A percentile compares a stretch with the other conserved stretches of the same genome.
These are phyloP conservation scores for Dioszegia crocea DNA, from an alignment of 768 basidiomycete species.

Conservation along the genomic window DNA sequence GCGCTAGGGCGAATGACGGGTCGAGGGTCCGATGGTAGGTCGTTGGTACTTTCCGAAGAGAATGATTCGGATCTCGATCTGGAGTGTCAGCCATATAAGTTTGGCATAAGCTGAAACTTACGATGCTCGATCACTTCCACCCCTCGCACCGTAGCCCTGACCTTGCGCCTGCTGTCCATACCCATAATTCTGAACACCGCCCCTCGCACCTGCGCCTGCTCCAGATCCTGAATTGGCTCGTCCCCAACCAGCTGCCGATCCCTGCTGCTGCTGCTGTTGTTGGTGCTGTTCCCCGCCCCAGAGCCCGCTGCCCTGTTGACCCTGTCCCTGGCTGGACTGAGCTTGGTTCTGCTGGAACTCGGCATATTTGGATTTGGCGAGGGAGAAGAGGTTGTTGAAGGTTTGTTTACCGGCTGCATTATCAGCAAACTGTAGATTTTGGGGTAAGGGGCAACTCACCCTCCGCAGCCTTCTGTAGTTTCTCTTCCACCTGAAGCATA, in stretches of 20 bases:
- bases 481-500: constrained; percentile 45
- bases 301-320: background rate
- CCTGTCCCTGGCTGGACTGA: background rate
- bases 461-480: constrained; percentile 42
- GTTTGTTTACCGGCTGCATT: constrained; percentile 44
- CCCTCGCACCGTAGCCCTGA: constrained; percentile 3
- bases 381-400: constrained; percentile 40
- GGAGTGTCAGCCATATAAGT: background rate
- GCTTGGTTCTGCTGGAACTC: constrained; percentile 40
- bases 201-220: constrained; percentile 14
- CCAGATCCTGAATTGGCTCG: background rate
- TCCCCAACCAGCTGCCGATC: constrained; percentile 1
- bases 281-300: constrained; percentile 5
- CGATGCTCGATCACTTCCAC: constrained; percentile 15
- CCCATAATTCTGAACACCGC: constrained; percentile 34
- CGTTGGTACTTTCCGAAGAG: constrained; percentile 27
- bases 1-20: constrained; percentile 22
- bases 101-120: constrained; percentile 4
- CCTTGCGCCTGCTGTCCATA: constrained; percentile 5
- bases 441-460: constrained; percentile 21
- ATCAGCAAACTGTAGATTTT: background rate
- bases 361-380: constrained; percentile 41
- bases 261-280: constrained; percentile 2
- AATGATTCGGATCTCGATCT: constrained; percentile 30
- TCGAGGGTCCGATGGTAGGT: constrained; percentile 16